Evolutionary conservation across 345 rosid species (phyloP).

Genomic region (Theobroma cacao): DNA sequence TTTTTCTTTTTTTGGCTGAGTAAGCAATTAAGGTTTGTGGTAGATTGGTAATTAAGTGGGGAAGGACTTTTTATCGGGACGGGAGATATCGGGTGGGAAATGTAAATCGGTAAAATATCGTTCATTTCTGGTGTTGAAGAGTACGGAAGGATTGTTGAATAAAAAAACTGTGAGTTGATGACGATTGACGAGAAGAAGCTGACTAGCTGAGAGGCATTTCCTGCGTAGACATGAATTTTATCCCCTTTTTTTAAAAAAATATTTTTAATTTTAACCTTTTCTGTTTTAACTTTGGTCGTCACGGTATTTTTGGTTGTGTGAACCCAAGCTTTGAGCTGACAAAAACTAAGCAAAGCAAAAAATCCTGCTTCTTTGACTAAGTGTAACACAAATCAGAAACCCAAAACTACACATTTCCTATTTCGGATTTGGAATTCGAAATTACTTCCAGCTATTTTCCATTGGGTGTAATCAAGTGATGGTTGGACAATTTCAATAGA

Average conservation of each 20-base stretch:
- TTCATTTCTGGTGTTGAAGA: neutral
- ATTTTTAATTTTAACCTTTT: neutral
- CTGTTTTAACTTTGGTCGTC: neutral
- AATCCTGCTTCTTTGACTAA: neutral
- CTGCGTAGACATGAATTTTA: constrained; percentile 2
- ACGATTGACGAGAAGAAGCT: neutral
- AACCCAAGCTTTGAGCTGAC: neutral
- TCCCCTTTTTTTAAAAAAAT: no score
- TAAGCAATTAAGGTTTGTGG: constrained; percentile 24
- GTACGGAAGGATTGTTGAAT: constrained; percentile 10
- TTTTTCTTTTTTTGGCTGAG: neutral
- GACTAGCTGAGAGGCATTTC: constrained; percentile 6
- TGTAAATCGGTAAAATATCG: neutral
- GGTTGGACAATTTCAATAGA: no score
- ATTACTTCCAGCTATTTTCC: no score
- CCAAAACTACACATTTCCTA: no score
- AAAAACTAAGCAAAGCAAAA: neutral
- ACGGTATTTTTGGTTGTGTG: neutral
- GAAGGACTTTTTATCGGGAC: constrained; percentile 11
- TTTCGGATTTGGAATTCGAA: no score
- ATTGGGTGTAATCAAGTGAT: no score
- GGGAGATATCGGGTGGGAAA: neutral
- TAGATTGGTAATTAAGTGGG: constrained; percentile 28
- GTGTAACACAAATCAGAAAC: no score
- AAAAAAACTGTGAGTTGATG: neutral